Base-by-base conservation (phyloP, 225 moss, liverwort and hornwort genomes). In the Anthoceros angustus region DNA sequence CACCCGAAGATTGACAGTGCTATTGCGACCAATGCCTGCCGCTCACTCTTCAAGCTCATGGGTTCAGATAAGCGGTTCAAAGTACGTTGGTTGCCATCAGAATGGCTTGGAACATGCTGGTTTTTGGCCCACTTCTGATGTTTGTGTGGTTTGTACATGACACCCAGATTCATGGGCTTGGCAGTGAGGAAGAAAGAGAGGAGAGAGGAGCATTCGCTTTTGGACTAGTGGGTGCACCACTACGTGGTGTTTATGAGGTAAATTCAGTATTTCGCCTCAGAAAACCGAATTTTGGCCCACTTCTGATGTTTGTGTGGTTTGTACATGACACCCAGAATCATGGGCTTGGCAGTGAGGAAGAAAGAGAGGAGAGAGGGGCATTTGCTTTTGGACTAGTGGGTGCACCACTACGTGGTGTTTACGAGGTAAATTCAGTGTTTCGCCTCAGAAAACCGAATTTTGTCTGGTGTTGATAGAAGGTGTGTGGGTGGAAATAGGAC, bases 191-290 rank as follows among this genome's bases (percentile, higher is more conserved):
- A 9, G 41, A 25, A 42, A 40, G 16, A 61, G 64, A 14, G 42
- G 50, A 20, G 26, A 64, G 67, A 43, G 64, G 43, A 7, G 40
- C 62, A 62, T 71, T 79, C 23, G 62, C 67, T 60, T 79, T 79
- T 70, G 75, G 78, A 61, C 78, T 79, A 21, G 75, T 75, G 63
- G 78, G 74, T 41, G 74, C 75, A 26, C 41, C 78, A 25, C 60
- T 79, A 21, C 72, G 67, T 60, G 78, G 78, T 39, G 65, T 79
- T 72, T 71, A 79, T 62, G 78, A 75, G 75, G 75, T 75, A 75
- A 2, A 65, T 9, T 64, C 39, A 12, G 8, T 43, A 0, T 45
- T 23, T 21, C 0, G 7, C 43, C 42, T 45, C 43, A 24, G 25
- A 24, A 23, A n/a, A n/a, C n/a, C n/a, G n/a, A n/a, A n/a, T 24